Evolutionary conservation across 2,329 filamentous ascomycete species (phyloP).

Genomic region (Penicillium sp.): DNA sequence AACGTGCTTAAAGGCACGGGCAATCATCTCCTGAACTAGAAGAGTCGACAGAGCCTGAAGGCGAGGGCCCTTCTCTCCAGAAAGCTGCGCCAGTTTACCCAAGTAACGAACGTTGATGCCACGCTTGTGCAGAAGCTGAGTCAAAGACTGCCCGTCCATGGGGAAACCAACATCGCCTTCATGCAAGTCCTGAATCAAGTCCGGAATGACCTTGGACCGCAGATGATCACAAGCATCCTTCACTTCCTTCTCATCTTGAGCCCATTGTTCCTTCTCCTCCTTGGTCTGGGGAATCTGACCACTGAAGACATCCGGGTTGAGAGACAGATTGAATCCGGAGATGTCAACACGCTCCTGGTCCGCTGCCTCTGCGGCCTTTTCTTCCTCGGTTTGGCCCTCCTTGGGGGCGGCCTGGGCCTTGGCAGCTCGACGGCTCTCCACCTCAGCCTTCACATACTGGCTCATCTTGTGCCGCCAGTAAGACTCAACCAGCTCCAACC

Average conservation of each 20-base stretch:
- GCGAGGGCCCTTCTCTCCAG: conserved; percentile 61
- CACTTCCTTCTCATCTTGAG: conserved; percentile 80
- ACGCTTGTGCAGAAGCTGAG: conserved; percentile 84
- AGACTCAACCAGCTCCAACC: conserved; percentile 81
- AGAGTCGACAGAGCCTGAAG: conserved; percentile 72
- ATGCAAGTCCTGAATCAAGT: conserved; percentile 76
- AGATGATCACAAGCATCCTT: conserved; percentile 76
- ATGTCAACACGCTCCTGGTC: conserved; percentile 71
- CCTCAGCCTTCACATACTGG: conserved; percentile 75
- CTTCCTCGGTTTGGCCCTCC: conserved; percentile 36
- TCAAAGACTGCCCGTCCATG: conserved; percentile 93
- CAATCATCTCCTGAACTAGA: conserved; percentile 83
- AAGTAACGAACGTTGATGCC: conserved; percentile 96
- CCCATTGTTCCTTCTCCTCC: conserved; percentile 78
- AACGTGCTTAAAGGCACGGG: conserved; percentile 93
- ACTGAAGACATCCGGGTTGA: conserved; percentile 95
- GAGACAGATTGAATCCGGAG: conserved; percentile 74
- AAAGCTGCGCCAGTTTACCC: conserved; percentile 70
- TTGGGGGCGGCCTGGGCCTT: conserved; percentile 37
- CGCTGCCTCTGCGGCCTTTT: conserved; percentile 37
- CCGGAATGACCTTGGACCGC: conserved; percentile 70
- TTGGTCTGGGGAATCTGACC: conserved; percentile 85
- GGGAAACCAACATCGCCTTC: conserved; percentile 94
- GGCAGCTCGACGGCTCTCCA: conserved; percentile 56
- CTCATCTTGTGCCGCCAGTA: conserved; percentile 81